A percentile compares a stretch with the other conserved stretches of the same genome.
phyloP scores from a whole-genome alignment of 345 rosid genomes.

The Odontarrhena argentea region DNA sequence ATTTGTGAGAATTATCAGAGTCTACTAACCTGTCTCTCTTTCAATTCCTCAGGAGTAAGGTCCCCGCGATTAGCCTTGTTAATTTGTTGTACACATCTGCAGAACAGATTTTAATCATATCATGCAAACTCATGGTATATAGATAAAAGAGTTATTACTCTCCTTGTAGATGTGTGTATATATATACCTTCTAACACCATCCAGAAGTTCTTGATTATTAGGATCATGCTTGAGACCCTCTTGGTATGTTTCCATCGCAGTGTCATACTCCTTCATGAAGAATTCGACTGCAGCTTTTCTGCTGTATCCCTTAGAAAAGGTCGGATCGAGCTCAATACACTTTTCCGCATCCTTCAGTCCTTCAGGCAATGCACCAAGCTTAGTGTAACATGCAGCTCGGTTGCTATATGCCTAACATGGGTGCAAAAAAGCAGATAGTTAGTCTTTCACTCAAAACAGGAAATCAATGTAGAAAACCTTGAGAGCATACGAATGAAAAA shows the following conservation, averaged over 20 bases:
- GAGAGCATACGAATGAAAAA: conserved; percentile 1
- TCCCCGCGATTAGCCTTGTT: conserved; percentile 93
- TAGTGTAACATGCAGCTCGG: conserved; percentile 93
- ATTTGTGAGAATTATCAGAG: conserved; percentile 5
- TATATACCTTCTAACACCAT: conserved; percentile 73
- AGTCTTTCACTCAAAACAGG: neutral
- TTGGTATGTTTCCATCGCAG: conserved; percentile 83
- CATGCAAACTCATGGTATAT: neutral
- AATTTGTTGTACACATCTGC: conserved; percentile 74
- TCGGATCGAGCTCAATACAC: conserved; percentile 90
- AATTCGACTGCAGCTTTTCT: conserved; percentile 85
- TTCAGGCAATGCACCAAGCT: conserved; percentile 85
- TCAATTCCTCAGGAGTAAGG: conserved; percentile 79
- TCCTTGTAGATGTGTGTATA: neutral
- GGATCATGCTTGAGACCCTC: conserved; percentile 83
- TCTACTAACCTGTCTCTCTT: conserved; percentile 85
- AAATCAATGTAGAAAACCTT: neutral
- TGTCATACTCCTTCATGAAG: conserved; percentile 90
- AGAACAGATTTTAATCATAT: conserved; percentile 15
- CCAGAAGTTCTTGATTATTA: conserved; percentile 78
- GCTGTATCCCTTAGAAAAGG: conserved; percentile 85
- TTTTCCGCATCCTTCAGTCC: conserved; percentile 94
- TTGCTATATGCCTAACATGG: conserved; percentile 74
- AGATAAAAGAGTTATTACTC: neutral
- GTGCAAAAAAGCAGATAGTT: conserved; percentile 12